Conservation (phyloP, 176 grass and related monocot species). For the Aegilops umbellulata region DNA sequence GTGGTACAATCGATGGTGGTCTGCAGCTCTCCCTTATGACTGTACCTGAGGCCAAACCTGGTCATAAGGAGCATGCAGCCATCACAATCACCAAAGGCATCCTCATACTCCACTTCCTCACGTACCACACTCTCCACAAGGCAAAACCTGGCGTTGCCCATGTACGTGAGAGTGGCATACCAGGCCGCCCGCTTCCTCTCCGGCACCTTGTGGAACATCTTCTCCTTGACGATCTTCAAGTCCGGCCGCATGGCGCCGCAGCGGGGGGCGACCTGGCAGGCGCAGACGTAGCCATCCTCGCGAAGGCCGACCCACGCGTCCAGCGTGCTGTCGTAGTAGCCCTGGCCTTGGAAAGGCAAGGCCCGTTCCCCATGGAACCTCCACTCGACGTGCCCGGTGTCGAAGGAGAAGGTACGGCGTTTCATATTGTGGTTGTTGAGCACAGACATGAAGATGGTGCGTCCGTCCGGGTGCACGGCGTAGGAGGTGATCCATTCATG, state of each 20-base stretch:
- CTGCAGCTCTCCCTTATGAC: background rate
- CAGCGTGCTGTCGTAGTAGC: conserved; percentile 1
- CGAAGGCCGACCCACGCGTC: conserved; percentile 17
- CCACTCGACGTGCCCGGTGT: background rate
- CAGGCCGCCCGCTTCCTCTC: background rate
- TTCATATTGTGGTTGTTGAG: too few relatives aligned
- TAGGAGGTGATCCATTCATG: background rate
- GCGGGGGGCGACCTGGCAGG: background rate
- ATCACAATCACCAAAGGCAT: background rate
- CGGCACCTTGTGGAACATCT: background rate
- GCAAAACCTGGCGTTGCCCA: conserved; percentile 10
- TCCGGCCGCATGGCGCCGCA: background rate
- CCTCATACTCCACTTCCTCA: background rate
- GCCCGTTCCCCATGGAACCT: background rate
- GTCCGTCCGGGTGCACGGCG: background rate
- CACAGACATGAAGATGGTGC: conserved; percentile 13
- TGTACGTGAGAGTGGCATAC: background rate
- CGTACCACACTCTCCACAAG: background rate
- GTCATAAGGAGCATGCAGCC: background rate
- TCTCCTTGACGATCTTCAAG: background rate
- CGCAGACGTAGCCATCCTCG: conserved; percentile 4
- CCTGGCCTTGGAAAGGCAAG: conserved; percentile 1
- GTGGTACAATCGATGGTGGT: background rate
- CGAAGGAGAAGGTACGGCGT: background rate
- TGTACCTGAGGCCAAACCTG: conserved; percentile 11